A percentile compares a stretch with the other conserved stretches of the same genome.
Evolutionary conservation across 805 yeast genomes (phyloP).

Genomic region (Nakazawaea anatomiae): DNA sequence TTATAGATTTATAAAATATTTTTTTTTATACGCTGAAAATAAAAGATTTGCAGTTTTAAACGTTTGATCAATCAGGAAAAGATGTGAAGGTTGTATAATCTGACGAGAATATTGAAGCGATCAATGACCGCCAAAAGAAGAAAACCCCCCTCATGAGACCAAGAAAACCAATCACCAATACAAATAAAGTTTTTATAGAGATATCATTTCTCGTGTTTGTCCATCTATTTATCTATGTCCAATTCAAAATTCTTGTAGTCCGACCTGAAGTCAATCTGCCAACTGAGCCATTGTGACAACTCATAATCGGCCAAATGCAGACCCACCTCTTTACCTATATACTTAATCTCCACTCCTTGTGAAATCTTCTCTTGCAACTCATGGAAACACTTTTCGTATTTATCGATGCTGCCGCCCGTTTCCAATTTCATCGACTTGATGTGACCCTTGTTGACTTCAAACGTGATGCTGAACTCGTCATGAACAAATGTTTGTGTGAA

Average conservation of each 20-base stretch:
- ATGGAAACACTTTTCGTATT: constrained; percentile 13
- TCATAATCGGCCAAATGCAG: constrained; percentile 11
- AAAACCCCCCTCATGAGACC: too few relatives aligned
- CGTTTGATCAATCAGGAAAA: too few relatives aligned
- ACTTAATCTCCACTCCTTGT: constrained; percentile 12
- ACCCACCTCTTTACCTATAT: constrained; percentile 15
- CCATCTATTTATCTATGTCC: not conserved
- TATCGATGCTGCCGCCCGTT: not conserved
- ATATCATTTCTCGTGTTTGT: not conserved
- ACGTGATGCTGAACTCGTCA: constrained; percentile 25
- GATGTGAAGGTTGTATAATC: too few relatives aligned
- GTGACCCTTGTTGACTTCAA: constrained; percentile 48
- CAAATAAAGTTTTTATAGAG: too few relatives aligned
- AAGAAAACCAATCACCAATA: too few relatives aligned
- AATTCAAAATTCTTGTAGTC: constrained; percentile 12
- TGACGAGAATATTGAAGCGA: too few relatives aligned
- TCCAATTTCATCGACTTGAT: constrained; percentile 22
- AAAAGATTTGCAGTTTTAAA: too few relatives aligned
- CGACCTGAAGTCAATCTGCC: constrained; percentile 22
- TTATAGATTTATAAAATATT: too few relatives aligned
- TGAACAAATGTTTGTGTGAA: constrained; percentile 46
- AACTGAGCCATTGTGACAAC: constrained; percentile 15
- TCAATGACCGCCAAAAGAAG: too few relatives aligned
- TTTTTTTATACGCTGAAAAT: too few relatives aligned
- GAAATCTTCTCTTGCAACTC: constrained; percentile 11